Base-by-base conservation (phyloP, 2,329 filamentous ascomycete genomes). In the Aspergillus fijiensis region DNA sequence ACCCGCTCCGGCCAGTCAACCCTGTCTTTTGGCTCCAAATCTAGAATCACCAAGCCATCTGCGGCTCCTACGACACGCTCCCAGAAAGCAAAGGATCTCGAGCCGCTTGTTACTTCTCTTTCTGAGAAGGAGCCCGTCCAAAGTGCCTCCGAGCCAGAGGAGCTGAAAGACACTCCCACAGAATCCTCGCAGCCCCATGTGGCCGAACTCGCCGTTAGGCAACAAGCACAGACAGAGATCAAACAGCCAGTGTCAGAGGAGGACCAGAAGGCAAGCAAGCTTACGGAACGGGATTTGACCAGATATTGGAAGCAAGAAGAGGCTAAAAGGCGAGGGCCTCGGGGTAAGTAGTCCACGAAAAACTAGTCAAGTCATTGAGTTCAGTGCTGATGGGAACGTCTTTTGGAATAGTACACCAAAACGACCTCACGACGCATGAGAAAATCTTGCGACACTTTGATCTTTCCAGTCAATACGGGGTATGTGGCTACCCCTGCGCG, bases 361-460 rank as follows among this genome's bases (percentile, higher is more conserved):
- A 19, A n/a, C 9, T 9, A 7, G 1, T 4, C 1, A 33, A 47
- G 45, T n/a, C 6, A 19, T 45, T 51, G 25, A 10, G 12, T 45
- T 31, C n/a, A 47, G 45, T 5, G 47, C 45, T 59, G 29, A 59
- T 55, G 19, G n/a, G 23, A 6, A 25, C 3, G 51, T 50, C 19
- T 2, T 3, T 55, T 19, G 25, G 29, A 53, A 60, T 39, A 80
- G 87, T 96, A 39, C 95, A 98, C 71, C 92, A 96, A 77, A 77
- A 88, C 68, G 88, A 82, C 2, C 72, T 98, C 67, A 84, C 81
- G 11, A 66, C 90, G 50, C 83, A 89, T 58, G 93, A 98, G 82
- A 96, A 94, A 81, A 87, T 98, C 27, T 77, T 98, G 69, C 83
- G 94, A 64, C 91, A 96, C 74, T 99, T 95, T 77, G 95, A 99